Evolutionary conservation across 2,329 filamentous ascomycete genomes (phyloP), one percentile per base, ranked within the genome.

Genomic region (Aureobasidium sp.): DNA sequence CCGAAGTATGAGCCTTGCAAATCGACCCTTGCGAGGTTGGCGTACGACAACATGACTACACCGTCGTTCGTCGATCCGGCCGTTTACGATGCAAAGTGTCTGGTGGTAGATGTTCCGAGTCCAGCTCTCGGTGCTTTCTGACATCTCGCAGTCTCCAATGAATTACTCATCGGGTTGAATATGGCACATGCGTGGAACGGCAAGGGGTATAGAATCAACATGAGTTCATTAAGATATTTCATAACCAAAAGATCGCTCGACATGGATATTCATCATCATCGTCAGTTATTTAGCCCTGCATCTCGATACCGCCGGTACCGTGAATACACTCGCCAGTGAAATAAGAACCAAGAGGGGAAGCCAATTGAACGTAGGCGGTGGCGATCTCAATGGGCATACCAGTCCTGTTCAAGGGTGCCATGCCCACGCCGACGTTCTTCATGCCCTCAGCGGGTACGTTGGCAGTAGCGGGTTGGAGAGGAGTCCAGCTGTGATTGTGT

Each of bases 391-490:
- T 65, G 5, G 69, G 69, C 69, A 71, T 71, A 52, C 70, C 70
- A 1, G 70, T 67, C 11, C 71, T 65, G 27, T 66, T 65, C 30
- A 71, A 53, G 27, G 70, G 70, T 8, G 63, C 65, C 57, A 65
- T 62, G 15, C 63, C 66, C 16, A 67, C 63, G 16, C 69, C 69
- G 21, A 70, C 64, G 16, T 62, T 63, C 48, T 69, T 65, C 61
- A 69, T 65, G 10, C 53, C 65, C 3, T 69, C 67, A 8, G 67
- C 36, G 3, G 68, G 67, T 29, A 73, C 70, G 45, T 65, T 74
- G 71, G 76, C 77, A 0, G 75, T 77, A 0, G 74, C 70, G 0
- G 75, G 73, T 49, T 77, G 76, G 6, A 75, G 70, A 3, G 75
- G 75, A 25, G 74, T 77, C 75, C 75, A 77, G 48, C 63, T 66